Evolutionary conservation across 495 filamentous ascomycete genomes (phyloP).

Genomic region (Elaphomyces granulatus): DNA sequence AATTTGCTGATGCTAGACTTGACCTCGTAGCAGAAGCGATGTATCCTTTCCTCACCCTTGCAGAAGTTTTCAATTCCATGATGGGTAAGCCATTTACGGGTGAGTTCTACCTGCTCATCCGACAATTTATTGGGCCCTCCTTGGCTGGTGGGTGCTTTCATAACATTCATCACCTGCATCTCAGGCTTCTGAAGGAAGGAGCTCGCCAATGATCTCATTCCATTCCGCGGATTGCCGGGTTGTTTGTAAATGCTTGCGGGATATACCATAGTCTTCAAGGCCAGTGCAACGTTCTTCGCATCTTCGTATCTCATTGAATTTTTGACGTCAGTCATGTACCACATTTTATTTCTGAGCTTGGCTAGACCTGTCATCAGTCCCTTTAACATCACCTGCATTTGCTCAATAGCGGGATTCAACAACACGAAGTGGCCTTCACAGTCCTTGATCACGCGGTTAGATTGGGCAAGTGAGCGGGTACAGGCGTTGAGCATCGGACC

Average conservation of each 20-base stretch:
- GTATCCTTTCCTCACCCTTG: constrained; percentile 87
- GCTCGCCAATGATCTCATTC: constrained; percentile 33
- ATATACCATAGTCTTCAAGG: constrained; percentile 77
- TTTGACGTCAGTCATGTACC: constrained; percentile 93
- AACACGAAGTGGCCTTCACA: constrained; percentile 28
- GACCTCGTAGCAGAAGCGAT: constrained; percentile 84
- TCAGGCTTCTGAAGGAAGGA: constrained; percentile 72
- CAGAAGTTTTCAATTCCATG: constrained; percentile 86
- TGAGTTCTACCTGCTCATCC: constrained; percentile 89
- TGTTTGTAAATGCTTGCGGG: constrained; percentile 30
- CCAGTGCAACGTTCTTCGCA: constrained; percentile 70
- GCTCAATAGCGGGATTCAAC: constrained; percentile 23
- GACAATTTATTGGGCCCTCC: constrained; percentile 88
- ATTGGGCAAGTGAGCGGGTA: constrained; percentile 20
- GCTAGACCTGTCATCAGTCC: constrained; percentile 21
- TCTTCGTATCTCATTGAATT: constrained; percentile 86
- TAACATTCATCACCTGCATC: constrained; percentile 71
- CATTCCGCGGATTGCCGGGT: constrained; percentile 31
- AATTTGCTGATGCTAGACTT: constrained; percentile 76
- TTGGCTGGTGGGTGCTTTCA: constrained; percentile 69
- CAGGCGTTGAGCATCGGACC: constrained; percentile 26
- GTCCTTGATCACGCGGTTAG: constrained; percentile 28
- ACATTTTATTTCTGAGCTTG: constrained; percentile 76
- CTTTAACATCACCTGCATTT: constrained; percentile 24
- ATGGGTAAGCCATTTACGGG: constrained; percentile 67